Evolutionary conservation across 805 yeast genomes (phyloP), one percentile per base, ranked within the genome.

Genomic region (Wickerhamiella kurtzmanii): DNA sequence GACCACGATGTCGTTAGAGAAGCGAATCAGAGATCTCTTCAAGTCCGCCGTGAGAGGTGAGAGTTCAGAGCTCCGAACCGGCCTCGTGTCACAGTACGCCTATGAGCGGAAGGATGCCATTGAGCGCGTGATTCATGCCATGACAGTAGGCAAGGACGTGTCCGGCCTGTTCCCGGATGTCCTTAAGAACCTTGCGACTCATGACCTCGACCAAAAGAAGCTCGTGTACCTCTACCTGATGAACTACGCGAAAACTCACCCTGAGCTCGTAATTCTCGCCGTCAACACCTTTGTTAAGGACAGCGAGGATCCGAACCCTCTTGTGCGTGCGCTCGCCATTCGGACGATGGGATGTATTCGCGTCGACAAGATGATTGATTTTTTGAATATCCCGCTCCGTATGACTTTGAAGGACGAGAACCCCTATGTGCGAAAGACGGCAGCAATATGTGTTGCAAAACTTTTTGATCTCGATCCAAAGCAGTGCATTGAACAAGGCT

Each of bases 341-440:
- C 76, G 98, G 60, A 92, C 99, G 11, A 92, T 92, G 99, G 97
- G 98, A 0, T 89, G 96, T 68, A 87, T 92, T 44, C 71, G 97
- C 41, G 97, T 92, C 17, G 94, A 84, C 60, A 88, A 83, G 64
- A 88, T 92, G 79, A 84, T 87, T 39, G 97, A 89, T 61, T 92
- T 92, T 62, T 77, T 92, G 79, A 92, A 86, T 53, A 79, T 81
- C 18, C 98, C 98, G 0, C 69, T 92, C 53, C 79, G 80, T 52
- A 74, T 83, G 56, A 88, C 97, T 1, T 68, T 92, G 56, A 73
- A 71, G 49, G 98, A 92, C 66, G 96, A 88, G 59, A 88, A 88
- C 61, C 97, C 99, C 1, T 92, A 92, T 61, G 99, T 92, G 44
- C 74, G 99, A 52, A 92, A 94, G 59, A 92, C 98, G 1, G 98